Base-by-base conservation (phyloP, 1,284 basidiomycete genomes). In the Pholiota adiposa region DNA sequence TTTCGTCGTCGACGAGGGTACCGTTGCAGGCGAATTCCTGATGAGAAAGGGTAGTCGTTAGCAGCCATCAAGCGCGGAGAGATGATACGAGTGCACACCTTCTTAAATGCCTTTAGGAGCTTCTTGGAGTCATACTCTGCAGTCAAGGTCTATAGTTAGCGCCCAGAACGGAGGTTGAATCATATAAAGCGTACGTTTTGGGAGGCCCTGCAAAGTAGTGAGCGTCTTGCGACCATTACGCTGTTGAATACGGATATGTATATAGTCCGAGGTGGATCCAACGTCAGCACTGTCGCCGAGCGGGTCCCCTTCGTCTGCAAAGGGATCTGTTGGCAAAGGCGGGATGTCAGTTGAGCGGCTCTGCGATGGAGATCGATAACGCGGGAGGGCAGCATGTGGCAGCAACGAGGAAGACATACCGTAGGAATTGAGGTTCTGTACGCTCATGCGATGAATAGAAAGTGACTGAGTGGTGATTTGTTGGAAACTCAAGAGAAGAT, bases 11-110 rank as follows among this genome's bases (percentile, higher is more conserved):
- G 69, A 98, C 94, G 71, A 99, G 86, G 64, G 93, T 97, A 67
- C 97, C 97, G 81, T 99, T 99, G 85, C 97, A 99, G 64, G 97
- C 97, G 71, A 99, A 98, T 83, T 98, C 96, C 93, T 97, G 31
- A n/a, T n/a, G 33, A 68, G 51, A 57, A 55, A 29, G 43, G 29
- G 21, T 29, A 25, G 9, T 29, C n/a, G 14, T 51, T 16, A 46
- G 16, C 21, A 48, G 19, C n/a, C 14, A 51, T 48, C 11, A 6
- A 31, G 34, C 29, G 18, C 16, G 33, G 49, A n/a, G 33, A 50
- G 25, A 60, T 25, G 19, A n/a, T 27, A 27, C 49, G 53, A 27
- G 18, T 53, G 21, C 34, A 16, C 65, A 89, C 92, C 88, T 97
- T 97, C 88, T 99, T 99, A 85, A 99, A 98, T 21, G 94, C 96